phyloP scores from a whole-genome alignment of 192 early-diverging fungal species.

The Linderina pennispora region DNA sequence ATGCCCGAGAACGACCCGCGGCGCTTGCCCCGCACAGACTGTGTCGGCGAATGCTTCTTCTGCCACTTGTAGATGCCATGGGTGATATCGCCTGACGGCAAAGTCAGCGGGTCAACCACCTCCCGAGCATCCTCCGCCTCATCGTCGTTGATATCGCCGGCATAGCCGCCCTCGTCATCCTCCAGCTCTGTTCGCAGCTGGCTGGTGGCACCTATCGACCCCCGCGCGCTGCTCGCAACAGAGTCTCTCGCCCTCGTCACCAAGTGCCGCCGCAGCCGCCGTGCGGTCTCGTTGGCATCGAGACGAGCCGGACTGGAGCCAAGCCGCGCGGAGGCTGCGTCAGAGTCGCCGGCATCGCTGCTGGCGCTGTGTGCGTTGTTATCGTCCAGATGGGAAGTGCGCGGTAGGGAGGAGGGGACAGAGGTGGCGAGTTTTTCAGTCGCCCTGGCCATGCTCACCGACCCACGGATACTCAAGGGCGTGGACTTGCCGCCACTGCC shows the following conservation, averaged over 20 bases:
- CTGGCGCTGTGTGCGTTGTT: too few relatives aligned
- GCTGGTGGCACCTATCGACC: not conserved
- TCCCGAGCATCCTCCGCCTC: slow-evolving; percentile 17
- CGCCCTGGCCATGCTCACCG: slow-evolving; percentile 19
- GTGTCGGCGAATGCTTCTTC: slow-evolving; percentile 35
- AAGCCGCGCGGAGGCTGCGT: not conserved
- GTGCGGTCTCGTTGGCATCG: slow-evolving; percentile 50
- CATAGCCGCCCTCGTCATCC: slow-evolving; percentile 22
- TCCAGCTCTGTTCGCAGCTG: not conserved
- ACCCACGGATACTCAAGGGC: slow-evolving; percentile 21
- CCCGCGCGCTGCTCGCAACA: not conserved
- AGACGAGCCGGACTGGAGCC: slow-evolving; percentile 1
- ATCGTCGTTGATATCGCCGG: slow-evolving; percentile 27
- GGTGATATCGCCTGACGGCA: slow-evolving; percentile 68
- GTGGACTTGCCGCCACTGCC: not conserved
- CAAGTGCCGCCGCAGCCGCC: slow-evolving; percentile 64
- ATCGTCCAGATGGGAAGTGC: too few relatives aligned
- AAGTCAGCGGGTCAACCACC: slow-evolving; percentile 47
- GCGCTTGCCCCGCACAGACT: slow-evolving; percentile 1
- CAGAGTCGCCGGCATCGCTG: slow-evolving; percentile 11
- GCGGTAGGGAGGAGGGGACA: slow-evolving; percentile 29
- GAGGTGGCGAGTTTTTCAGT: slow-evolving; percentile 36
- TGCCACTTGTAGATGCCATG: slow-evolving; percentile 86
- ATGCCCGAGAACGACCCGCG: slow-evolving; percentile 31
- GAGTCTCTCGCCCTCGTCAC: slow-evolving; percentile 47